Base-by-base conservation (phyloP, 768 basidiomycete species). In the Agrocybe praecox region DNA sequence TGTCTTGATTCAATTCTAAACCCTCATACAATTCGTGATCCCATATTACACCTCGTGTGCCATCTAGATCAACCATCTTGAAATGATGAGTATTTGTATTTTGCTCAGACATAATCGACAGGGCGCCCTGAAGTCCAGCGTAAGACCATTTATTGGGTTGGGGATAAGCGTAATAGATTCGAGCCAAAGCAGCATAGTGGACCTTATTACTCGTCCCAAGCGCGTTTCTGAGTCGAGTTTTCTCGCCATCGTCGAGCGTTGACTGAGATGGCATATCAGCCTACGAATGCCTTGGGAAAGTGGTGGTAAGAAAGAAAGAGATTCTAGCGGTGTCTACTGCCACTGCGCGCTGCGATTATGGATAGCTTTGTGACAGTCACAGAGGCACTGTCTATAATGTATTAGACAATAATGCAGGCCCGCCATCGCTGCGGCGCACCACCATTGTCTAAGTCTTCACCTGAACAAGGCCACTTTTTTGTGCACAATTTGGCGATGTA, bases 131-230 rank as follows among this genome's bases (percentile, higher is more conserved):
- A 12, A 95, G 74, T 0, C 96, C 96, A 0, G 89, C 76, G 68
- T 96, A 98, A 0, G 84, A 80, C 96, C 96, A 98, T 61, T 85
- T 83, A 58, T 75, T 69, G 1, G 84, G 89, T 57, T 86, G 75
- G 23, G 91, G 95, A 67, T 89, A 78, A 1, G 95, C 94, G 73
- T 92, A 93, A 77, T 98, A 99, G 53, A 99, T 82, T 43, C 96
- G 84, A 11, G 87, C 92, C 34, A 93, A 80, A 0, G 90, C 86
- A n/a, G 94, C 95, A 42, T 74, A 84, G 44, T 86, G 65, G 62
- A 96, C 91, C 79, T 96, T 96, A 76, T 87, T 83, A 2, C 81
- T 70, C 0, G 70, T 65, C 3, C 86, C 78, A 19, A 92, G 71
- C 2, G 85, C 80, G 11, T 77, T 72, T 69, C 88, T 90, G 61